phyloP scores from a whole-genome alignment of 257 asterid genomes.

The Lavandula angustifolia region DNA sequence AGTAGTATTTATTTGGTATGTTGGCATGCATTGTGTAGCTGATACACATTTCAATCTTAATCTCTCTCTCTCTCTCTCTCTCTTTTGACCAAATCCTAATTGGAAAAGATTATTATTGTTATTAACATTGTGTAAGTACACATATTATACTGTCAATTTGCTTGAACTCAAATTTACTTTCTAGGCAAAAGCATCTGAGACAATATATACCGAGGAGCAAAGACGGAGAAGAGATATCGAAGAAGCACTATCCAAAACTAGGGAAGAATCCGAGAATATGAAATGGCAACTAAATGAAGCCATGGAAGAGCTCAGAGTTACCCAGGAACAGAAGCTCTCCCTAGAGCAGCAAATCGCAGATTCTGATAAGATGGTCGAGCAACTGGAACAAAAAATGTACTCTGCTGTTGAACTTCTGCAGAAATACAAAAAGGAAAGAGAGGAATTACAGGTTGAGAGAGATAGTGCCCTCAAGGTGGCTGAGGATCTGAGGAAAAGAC shows the following conservation, averaged over 20 bases:
- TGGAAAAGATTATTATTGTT: too few species aligned
- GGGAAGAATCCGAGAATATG: conserved; percentile 56
- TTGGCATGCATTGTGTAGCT: background rate
- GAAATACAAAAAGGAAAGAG: conserved; percentile 78
- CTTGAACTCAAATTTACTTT: conserved; percentile 8
- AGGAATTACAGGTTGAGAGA: conserved; percentile 64
- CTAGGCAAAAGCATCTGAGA: conserved; percentile 65
- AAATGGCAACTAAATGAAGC: conserved; percentile 49
- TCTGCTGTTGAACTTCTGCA: conserved; percentile 74
- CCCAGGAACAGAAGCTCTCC: conserved; percentile 54
- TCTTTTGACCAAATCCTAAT: too few species aligned
- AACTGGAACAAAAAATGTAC: conserved; percentile 73
- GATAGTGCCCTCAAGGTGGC: conserved; percentile 65
- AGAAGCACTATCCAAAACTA: conserved; percentile 58
- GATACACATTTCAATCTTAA: too few species aligned
- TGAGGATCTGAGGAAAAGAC: conserved; percentile 57
- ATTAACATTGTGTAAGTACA: too few species aligned
- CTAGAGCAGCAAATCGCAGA: conserved; percentile 58
- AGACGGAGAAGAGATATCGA: conserved; percentile 63
- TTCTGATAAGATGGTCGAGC: conserved; percentile 57
- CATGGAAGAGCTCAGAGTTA: conserved; percentile 46
- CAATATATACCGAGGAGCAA: conserved; percentile 53
- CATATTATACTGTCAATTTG: too few species aligned
- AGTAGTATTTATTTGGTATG: conserved; percentile 1
- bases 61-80: too few species aligned